A percentile compares a stretch with the other conserved stretches of the same genome.
Conservation (phyloP, 164 flowering plant species). For the Santalum album region DNA sequence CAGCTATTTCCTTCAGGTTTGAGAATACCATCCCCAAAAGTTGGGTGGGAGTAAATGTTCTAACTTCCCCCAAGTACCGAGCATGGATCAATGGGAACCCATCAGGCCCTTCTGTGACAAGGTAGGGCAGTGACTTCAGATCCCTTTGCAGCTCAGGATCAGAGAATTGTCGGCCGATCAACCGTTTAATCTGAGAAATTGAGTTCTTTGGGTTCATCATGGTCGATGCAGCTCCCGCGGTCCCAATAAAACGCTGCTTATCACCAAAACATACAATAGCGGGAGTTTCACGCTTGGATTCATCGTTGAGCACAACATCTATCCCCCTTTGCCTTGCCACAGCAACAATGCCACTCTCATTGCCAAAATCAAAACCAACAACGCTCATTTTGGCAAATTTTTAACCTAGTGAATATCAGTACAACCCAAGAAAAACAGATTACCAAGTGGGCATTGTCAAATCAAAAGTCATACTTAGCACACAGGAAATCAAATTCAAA, state of each 20-base stretch:
- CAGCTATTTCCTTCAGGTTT: constrained; percentile 75
- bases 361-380: constrained; percentile 92
- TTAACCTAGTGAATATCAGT: no score
- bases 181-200: constrained; percentile 70
- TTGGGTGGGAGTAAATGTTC: constrained; percentile 73
- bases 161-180: constrained; percentile 64
- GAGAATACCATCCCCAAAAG: constrained; percentile 81
- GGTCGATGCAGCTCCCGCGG: constrained; percentile 84
- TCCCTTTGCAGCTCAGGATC: constrained; percentile 87
- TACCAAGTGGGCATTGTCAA: no score
- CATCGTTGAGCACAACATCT: constrained; percentile 95
- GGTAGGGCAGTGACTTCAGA: constrained; percentile 57
- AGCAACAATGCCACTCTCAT: constrained; percentile 87
- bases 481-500: no score
- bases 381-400: constrained; percentile 86
- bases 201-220: constrained; percentile 87
- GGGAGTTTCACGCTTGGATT: constrained; percentile 93
- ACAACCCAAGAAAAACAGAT: no score
- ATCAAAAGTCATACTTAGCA: no score
- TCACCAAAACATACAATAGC: constrained; percentile 90
- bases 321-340: constrained; percentile 94
- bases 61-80: constrained; percentile 62
- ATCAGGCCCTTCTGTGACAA: constrained; percentile 83
- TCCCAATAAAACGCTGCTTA: constrained; percentile 88
- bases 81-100: constrained; percentile 81